Base-by-base conservation (phyloP, 164 flowering plant species). In the Platanus orientalis region DNA sequence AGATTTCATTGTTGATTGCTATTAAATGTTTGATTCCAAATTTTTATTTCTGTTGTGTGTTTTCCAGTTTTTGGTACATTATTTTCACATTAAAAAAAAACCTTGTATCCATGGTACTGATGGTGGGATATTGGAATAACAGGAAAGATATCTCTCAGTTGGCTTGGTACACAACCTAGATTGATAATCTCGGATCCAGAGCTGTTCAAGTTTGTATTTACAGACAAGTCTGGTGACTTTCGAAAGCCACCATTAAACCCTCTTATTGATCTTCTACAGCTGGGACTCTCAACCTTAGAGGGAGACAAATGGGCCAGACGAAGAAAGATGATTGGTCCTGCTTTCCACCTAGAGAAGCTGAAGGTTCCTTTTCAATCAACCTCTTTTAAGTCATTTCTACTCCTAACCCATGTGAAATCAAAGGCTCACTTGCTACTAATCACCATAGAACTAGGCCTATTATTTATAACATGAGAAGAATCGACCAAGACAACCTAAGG, bases 221-320 rank as follows among this genome's bases (percentile, higher is more conserved):
- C 69, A 0, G 64, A 79, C 67, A 80, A 75, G 71, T 29, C 17
- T 20, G 81, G 75, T 20, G 69, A 77, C 51, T 72, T 82, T 52
- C 64, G 54, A 54, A 80, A 78, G 70, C 82, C 79, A 42, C 69
- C 71, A 49, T 7, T 56, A 6, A 79, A 64, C 60, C 83, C 89
- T 44, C 58, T 75, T 6, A 42, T 71, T 4, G 39, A 57, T 21
- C 21, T 69, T 62, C 58, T 80, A 20, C 65, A 50, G 19, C 54
- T 32, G 25, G 88, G 85, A 20, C 58, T 80, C 42, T 27, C 73
- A 11, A 59, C 48, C 45, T 53, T 61, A 40, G 78, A 81, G 40
- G 74, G 82, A 16, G 75, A 81, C 42, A 60, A 71, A 63, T 83
- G 87, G 88, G 74, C 77, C 23, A 73, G 59, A 19, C 84, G 62